phyloP scores from a whole-genome alignment of 495 filamentous ascomycete genomes.

The Penicillium parvum region DNA sequence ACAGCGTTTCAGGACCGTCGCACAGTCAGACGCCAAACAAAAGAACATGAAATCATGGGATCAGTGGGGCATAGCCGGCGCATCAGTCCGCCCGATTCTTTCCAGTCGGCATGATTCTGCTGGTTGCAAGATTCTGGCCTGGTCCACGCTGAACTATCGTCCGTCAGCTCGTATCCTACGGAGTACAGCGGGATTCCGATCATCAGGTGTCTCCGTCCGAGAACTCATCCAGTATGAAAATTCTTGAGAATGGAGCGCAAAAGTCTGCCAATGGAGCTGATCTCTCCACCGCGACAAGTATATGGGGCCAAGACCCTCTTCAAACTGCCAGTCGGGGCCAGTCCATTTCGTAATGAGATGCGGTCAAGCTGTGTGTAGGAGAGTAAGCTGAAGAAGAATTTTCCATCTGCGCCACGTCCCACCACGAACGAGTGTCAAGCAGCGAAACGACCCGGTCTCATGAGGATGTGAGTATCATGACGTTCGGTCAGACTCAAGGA shows the following conservation, averaged over 20 bases:
- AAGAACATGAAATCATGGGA: no score
- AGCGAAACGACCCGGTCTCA: background rate
- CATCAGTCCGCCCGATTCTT: constrained; percentile 9
- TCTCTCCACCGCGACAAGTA: background rate
- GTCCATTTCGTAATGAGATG: background rate
- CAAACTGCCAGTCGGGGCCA: background rate
- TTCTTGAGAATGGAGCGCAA: constrained; percentile 1
- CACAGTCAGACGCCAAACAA: background rate
- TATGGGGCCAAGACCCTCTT: no score
- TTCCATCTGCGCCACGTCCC: background rate
- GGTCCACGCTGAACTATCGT: background rate
- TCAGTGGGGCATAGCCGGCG: constrained; percentile 5
- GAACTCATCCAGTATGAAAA: no score
- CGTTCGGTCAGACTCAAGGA: no score
- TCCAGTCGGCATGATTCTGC: background rate
- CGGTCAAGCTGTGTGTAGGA: no score
- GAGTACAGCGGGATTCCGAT: background rate
- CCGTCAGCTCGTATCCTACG: background rate
- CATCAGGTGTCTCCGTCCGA: no score
- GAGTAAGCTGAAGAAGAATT: constrained; percentile 7
- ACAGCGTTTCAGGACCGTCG: no score
- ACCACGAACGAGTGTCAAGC: constrained; percentile 4
- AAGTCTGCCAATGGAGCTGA: constrained; percentile 9
- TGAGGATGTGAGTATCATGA: constrained; percentile 5
- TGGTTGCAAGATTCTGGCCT: background rate